These are phyloP conservation scores for Candida ascalaphidarum DNA, from an alignment of 805 yeast species.

Conservation along the genomic window DNA sequence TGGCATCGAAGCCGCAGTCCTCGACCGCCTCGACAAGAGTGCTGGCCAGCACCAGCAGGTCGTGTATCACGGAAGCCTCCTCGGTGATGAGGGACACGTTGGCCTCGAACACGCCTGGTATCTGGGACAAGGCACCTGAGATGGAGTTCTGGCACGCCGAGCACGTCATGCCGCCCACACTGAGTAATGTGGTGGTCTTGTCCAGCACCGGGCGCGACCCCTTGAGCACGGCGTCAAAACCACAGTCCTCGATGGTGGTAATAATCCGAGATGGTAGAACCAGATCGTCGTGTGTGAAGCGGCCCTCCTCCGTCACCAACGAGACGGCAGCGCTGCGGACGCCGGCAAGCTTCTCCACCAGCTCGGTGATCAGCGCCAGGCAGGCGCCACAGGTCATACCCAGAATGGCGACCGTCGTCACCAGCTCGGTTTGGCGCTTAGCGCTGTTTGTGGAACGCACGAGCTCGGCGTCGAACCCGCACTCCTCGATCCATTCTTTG, in stretches of 20 bases:
- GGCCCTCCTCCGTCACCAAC: slow-evolving; percentile 67
- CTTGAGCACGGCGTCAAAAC: slow-evolving; percentile 15
- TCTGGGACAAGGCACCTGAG: slow-evolving; percentile 10
- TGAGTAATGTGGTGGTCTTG: slow-evolving; percentile 6
- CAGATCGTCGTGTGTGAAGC: slow-evolving; percentile 34
- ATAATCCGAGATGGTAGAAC: not conserved
- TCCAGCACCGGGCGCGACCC: slow-evolving; percentile 6
- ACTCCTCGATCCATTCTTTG: slow-evolving; percentile 31
- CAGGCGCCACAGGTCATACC: slow-evolving; percentile 97
- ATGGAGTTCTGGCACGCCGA: slow-evolving; percentile 16
- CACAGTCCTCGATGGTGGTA: slow-evolving; percentile 25
- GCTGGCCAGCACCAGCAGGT: slow-evolving; percentile 2
- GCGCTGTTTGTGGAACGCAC: slow-evolving; percentile 12
- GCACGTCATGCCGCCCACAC: slow-evolving; percentile 18
- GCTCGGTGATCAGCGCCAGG: slow-evolving; percentile 54
- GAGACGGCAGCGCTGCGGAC: slow-evolving; percentile 56
- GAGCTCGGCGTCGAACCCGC: slow-evolving; percentile 53
- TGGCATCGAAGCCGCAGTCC: slow-evolving; percentile 37
- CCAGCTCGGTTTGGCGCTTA: too few relatives aligned
- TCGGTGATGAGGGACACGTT: slow-evolving; percentile 18
- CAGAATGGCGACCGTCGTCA: slow-evolving; percentile 29
- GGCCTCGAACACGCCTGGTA: slow-evolving; percentile 7
- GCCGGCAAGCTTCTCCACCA: slow-evolving; percentile 40
- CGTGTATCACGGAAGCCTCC: slow-evolving; percentile 14
- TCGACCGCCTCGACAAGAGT: not conserved